Evolutionary conservation across 1,139 yeast genomes (phyloP), one percentile per base, ranked within the genome.

Genomic region (Wickerhamomyces sp.): DNA sequence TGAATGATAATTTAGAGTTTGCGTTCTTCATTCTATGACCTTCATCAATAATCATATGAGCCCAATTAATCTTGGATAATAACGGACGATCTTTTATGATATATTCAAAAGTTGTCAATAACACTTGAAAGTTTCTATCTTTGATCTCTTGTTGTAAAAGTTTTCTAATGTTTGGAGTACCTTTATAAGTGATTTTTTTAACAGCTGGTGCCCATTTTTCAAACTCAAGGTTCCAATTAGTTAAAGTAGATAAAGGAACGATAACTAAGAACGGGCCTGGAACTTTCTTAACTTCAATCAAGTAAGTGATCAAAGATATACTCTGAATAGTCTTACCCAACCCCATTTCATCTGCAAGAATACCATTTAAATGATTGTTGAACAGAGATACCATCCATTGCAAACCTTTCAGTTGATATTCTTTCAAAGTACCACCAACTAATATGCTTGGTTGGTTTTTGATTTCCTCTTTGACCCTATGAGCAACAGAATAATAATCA

Each of bases 321-420:
- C 94, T 77, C 63, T 87, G 96, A 56, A 87, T 86, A 7, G 96
- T 87, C 54, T 86, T 86, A 61, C 95, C 95, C 37, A 86, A 69
- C 49, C 95, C 95, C 95, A 86, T 86, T 63, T 90, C 92, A 65
- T 86, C 97, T 7, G 97, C 97, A 44, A 90, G 68, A 47, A 90
- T 90, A 68, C 97, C 97, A 60, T 92, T 90, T 56, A 92, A 72
- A 60, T 89, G 92, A 64, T 92, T 92, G 61, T 92, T 92, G 62
- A 76, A 90, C 44, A 92, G 71, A 0, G 97, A 90, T 5, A 90
- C 95, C 97, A 92, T 90, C 98, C 97, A 90, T 61, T 92, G 96
- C 44, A 90, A 70, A 60, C 97, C 97, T 63, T 87, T 88, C 45
- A 90, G 34, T 67, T 90, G 97, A 60, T 92, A 92, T 57, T 92